Evolutionary conservation across 116 monocot species (phyloP).

Genomic region (Papilionanthe hybrid): DNA sequence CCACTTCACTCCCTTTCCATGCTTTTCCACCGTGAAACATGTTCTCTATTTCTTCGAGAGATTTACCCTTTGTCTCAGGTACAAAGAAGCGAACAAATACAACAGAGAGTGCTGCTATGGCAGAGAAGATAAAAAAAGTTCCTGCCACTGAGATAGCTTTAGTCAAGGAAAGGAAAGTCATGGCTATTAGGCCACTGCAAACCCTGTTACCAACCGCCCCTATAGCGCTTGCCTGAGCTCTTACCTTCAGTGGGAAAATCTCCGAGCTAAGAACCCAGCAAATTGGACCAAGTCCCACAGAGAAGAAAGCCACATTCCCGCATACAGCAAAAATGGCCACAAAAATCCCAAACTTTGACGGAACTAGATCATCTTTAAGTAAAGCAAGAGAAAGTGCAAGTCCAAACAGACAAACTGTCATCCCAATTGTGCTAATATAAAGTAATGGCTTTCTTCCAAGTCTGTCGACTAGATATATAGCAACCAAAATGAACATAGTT

Average conservation of each 20-base stretch:
- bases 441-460: conserved; percentile 83
- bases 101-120: conserved; percentile 59
- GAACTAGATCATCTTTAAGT: conserved; percentile 34
- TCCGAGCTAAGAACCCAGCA: conserved; percentile 85
- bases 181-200: conserved; percentile 77
- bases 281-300: conserved; percentile 87
- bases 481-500: conserved; percentile 81
- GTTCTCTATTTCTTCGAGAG: conserved; percentile 75
- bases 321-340: conserved; percentile 64
- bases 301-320: conserved; percentile 89
- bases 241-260: conserved; percentile 74
- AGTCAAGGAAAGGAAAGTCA: conserved; percentile 79
- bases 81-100: conserved; percentile 62
- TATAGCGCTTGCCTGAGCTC: conserved; percentile 79
- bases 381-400: conserved; percentile 46
- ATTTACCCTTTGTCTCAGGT: conserved; percentile 89
- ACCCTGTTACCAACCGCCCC: conserved; percentile 69
- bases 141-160: conserved; percentile 62
- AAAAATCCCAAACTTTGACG: conserved; percentile 34
- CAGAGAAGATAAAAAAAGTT: conserved; percentile 65
- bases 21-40: conserved; percentile 49
- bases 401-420: conserved; percentile 71
- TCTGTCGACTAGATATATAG: conserved; percentile 79
- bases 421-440: conserved; percentile 86
- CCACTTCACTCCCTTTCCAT: conserved; percentile 44